phyloP scores from a whole-genome alignment of 192 early-diverging fungal species.

The Backusella australiensis region DNA sequence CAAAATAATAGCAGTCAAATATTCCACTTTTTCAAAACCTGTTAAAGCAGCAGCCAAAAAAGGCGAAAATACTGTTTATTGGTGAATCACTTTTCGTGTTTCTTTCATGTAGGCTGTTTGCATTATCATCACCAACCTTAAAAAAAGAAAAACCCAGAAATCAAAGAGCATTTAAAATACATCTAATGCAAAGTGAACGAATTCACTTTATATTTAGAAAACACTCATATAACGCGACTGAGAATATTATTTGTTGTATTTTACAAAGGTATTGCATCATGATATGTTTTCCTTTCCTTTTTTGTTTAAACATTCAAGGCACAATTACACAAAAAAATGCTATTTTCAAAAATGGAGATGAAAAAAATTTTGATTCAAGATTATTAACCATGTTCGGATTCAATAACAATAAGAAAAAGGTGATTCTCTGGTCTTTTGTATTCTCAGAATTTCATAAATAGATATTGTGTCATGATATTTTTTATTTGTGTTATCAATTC shows the following conservation, averaged over 20 bases:
- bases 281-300: not conserved
- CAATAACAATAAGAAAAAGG: no score
- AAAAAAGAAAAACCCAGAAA: not conserved
- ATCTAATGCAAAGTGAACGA: no score
- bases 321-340: not conserved
- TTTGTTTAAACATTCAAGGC: not conserved
- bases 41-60: not conserved
- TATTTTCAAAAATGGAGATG: not conserved
- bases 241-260: not conserved
- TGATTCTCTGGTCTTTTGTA: not conserved
- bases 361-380: not conserved
- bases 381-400: no score
- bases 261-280: not conserved
- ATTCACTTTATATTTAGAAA: not conserved
- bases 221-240: not conserved
- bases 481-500: not conserved
- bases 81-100: not conserved
- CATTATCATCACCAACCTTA: not conserved
- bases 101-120: not conserved
- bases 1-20: no score
- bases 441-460: not conserved
- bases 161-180: not conserved
- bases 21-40: no score
- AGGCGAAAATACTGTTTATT: not conserved
- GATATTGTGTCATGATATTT: not conserved